These are phyloP conservation scores for Fomitopsis pinicola DNA, from an alignment of 1,284 basidiomycete genomes.

Conservation along the genomic window DNA sequence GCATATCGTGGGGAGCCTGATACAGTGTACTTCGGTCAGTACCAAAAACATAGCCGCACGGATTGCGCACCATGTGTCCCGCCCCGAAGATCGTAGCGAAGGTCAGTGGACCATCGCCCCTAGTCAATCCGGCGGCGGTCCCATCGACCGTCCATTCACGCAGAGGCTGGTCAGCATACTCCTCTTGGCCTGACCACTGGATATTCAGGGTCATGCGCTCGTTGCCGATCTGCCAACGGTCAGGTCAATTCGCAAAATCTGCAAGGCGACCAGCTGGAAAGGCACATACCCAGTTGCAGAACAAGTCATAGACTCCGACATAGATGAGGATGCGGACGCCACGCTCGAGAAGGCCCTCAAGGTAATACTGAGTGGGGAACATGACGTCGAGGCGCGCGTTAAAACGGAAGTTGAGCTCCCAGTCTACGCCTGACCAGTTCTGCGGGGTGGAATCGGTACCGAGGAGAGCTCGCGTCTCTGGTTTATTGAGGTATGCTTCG, in stretches of 20 bases:
- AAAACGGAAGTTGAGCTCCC: constrained; percentile 40
- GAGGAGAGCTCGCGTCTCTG: constrained; percentile 49
- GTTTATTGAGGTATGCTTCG: constrained; percentile 47
- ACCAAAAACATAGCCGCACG: not conserved
- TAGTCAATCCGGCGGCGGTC: constrained; percentile 49
- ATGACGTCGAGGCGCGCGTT: constrained; percentile 31
- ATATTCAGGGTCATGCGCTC: constrained; percentile 58
- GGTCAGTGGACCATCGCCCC: constrained; percentile 54
- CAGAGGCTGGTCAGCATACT: constrained; percentile 42
- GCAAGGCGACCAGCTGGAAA: not conserved
- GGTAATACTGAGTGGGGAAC: constrained; percentile 46
- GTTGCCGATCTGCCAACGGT: constrained; percentile 33
- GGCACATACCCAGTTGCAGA: constrained; percentile 62
- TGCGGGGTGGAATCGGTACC: constrained; percentile 47
- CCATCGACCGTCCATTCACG: constrained; percentile 56
- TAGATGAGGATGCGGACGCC: constrained; percentile 72
- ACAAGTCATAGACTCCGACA: constrained; percentile 67
- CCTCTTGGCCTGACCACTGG: constrained; percentile 59
- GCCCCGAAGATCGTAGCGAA: constrained; percentile 58
- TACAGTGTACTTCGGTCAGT: not conserved
- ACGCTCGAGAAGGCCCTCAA: constrained; percentile 70
- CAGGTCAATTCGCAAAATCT: no score
- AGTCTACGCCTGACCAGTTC: constrained; percentile 48
- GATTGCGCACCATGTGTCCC: constrained; percentile 61
- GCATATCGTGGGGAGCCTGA: constrained; percentile 61